Evolutionary conservation across 2,329 filamentous ascomycete species (phyloP).

Genomic region (Aspergillus fijiensis): DNA sequence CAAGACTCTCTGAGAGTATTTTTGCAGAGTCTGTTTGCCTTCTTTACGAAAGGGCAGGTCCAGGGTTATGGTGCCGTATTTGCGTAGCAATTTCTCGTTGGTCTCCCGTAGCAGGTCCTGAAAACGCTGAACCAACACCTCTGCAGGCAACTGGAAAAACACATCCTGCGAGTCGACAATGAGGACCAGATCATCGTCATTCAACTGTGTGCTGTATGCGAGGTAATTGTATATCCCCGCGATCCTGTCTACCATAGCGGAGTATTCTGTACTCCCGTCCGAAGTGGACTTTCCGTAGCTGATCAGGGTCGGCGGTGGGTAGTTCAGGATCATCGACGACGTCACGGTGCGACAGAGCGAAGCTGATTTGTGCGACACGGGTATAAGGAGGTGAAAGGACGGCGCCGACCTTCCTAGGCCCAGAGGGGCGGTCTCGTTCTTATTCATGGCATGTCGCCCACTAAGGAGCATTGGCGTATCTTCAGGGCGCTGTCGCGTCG

Average conservation of each 20-base stretch:
- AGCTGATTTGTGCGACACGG: slow-evolving; percentile 48
- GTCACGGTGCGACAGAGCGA: slow-evolving; percentile 59
- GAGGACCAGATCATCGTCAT: slow-evolving; percentile 61
- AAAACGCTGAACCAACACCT: slow-evolving; percentile 63
- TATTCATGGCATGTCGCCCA: slow-evolving; percentile 16
- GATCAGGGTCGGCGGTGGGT: slow-evolving; percentile 58
- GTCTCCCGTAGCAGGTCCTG: slow-evolving; percentile 54
- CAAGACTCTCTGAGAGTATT: slow-evolving; percentile 54
- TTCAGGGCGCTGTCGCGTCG: slow-evolving; percentile 32
- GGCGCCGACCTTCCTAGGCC: slow-evolving; percentile 37
- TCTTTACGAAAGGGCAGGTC: slow-evolving; percentile 20
- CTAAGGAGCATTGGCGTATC: slow-evolving; percentile 30
- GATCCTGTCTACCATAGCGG: slow-evolving; percentile 48
- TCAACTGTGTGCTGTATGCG: slow-evolving; percentile 47
- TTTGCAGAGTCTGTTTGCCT: slow-evolving; percentile 32
- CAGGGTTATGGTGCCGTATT: slow-evolving; percentile 46
- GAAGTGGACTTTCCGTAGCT: slow-evolving; percentile 40
- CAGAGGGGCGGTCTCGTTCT: slow-evolving; percentile 31
- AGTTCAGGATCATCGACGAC: slow-evolving; percentile 59
- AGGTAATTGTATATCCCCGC: slow-evolving; percentile 51
- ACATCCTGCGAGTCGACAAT: slow-evolving; percentile 64
- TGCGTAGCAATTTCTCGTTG: slow-evolving; percentile 52
- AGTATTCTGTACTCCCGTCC: slow-evolving; percentile 33
- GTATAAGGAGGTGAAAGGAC: slow-evolving; percentile 57
- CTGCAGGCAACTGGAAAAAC: slow-evolving; percentile 64